Base-by-base conservation (phyloP, 306 rosid species). In the Lathyrus oleraceus region DNA sequence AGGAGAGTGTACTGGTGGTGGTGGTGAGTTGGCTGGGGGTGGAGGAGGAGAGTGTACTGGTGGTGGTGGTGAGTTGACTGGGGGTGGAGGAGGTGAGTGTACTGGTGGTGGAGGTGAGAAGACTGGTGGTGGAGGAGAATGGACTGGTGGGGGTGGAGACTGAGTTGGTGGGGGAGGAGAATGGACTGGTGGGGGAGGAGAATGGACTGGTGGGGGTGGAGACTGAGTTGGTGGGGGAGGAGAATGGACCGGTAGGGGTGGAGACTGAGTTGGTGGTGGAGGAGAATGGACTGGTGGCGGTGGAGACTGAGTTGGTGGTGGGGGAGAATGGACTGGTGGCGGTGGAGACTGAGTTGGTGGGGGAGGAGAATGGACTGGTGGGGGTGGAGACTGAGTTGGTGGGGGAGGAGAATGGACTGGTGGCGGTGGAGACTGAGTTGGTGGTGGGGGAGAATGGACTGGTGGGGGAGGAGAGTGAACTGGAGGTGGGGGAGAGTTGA, bases 21-120 rank as follows among this genome's bases (percentile, higher is more conserved):
- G 63, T 2, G 71, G 76, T 45, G 2, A 45, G 7, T 45, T 45
- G 52, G n/a, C 20, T 10, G 85, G 76, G 0, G 73, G 73, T 2
- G 78, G 79, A 6, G 78, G 78, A 4, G 78, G 77, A 1, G 77
- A 47, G 28, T 10, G 1, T 0, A 51, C 27, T 25, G 82, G 73
- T 11, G 78, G 70, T 9, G 61, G 63, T 2, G 71, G 76, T 45
- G 2, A 45, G 7, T 45, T 45, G 52, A 45, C 20, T 10, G 85
- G 76, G 0, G 73, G 73, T 2, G 78, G 79, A 6, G 78, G 78
- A 8, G 78, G 77, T 1, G 77, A 47, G 28, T 10, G 1, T 0
- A 51, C 27, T 25, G 69, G 78, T 0, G 80, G 70, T 0, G 64
- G 64, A 0, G 64, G 64, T 0, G 64, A 58, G 6, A 13, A 0